These are phyloP conservation scores for Alnus rubra DNA, from an alignment of 306 rosid species.

Conservation along the genomic window DNA sequence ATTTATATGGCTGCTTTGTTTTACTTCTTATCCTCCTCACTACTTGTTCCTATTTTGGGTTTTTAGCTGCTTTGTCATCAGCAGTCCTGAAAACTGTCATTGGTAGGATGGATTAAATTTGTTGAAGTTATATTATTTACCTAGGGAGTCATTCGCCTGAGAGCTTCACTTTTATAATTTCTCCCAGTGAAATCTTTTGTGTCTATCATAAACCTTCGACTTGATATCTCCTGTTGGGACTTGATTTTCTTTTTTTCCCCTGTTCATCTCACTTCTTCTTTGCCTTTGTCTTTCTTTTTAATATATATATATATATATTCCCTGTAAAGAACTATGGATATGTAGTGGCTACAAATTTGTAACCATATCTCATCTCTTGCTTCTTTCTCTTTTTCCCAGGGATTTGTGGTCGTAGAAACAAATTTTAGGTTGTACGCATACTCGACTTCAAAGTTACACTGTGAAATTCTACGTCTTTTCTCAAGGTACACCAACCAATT, in stretches of 20 bases:
- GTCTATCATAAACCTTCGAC: background rate
- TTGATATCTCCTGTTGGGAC: background rate
- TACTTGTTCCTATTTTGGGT: background rate
- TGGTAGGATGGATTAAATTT: background rate
- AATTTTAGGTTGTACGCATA: slow-evolving; percentile 91
- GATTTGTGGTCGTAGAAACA: slow-evolving; percentile 91
- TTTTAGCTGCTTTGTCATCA: background rate
- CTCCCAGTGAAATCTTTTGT: background rate
- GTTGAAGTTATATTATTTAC: background rate
- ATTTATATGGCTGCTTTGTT: background rate
- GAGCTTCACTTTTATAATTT: background rate
- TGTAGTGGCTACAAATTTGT: background rate
- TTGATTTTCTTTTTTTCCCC: background rate
- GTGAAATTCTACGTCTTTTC: slow-evolving; percentile 91
- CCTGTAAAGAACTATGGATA: background rate
- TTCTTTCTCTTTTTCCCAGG: slow-evolving; percentile 38
- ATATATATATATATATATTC: background rate
- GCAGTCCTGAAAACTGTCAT: background rate
- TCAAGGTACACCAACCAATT: slow-evolving; percentile 53
- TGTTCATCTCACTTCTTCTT: slow-evolving; percentile 14
- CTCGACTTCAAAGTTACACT: slow-evolving; percentile 85
- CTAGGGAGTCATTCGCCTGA: background rate
- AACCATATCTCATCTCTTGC: background rate
- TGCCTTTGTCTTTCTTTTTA: background rate
- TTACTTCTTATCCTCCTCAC: background rate